Base-by-base conservation (phyloP, 352 stramenopile genomes). In the Globisporangium paroecandrum region DNA sequence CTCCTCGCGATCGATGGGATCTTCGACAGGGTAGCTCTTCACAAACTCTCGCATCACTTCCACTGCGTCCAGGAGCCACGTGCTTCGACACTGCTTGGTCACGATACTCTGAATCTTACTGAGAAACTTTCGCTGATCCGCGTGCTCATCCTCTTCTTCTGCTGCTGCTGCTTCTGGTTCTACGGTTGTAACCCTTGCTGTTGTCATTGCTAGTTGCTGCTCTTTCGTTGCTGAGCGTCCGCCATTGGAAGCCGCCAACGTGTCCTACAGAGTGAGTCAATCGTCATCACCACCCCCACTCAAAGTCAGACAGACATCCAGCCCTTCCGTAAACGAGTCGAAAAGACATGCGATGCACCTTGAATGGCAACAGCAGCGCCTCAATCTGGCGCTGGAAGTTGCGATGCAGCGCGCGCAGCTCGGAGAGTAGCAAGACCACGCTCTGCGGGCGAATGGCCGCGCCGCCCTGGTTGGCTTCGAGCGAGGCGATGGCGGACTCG, bases 341-440 rank as follows among this genome's bases (percentile, higher is more conserved):
- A 22, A 25, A 25, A 1, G 0, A 25, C 13, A 56, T 61, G 32
- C 1, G 65, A 49, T 34, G n/a, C 34, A 64, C 57, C 46, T 25
- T 29, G 10, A 70, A 76, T 10, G 55, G 41, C 56, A 49, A 55
- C 65, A 53, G 43, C 64, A 62, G 71, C 43, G 24, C 10, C 55
- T 20, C 38, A 32, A 75, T 29, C 27, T 58, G n/a, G 2, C 12
- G 1, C 61, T 75, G 60, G 62, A 81, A 66, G 36, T 60, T 56
- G 5, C 18, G 6, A 1, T 76, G 69, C 0, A 89, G 68, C 38
- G 59, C 60, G 58, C 76, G 69, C 69, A 91, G 68, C 36, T 79
- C 66, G 0, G 25, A 13, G 25, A 91, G 66, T 25, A 78, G 43
- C 67, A 69, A 58, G 24, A 68, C 64, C 20, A 85, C 72, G 0